Evolutionary conservation across 176 grass and related monocot species (phyloP), one percentile per base, ranked within the genome.

Genomic region (Cenchrus purpureus): DNA sequence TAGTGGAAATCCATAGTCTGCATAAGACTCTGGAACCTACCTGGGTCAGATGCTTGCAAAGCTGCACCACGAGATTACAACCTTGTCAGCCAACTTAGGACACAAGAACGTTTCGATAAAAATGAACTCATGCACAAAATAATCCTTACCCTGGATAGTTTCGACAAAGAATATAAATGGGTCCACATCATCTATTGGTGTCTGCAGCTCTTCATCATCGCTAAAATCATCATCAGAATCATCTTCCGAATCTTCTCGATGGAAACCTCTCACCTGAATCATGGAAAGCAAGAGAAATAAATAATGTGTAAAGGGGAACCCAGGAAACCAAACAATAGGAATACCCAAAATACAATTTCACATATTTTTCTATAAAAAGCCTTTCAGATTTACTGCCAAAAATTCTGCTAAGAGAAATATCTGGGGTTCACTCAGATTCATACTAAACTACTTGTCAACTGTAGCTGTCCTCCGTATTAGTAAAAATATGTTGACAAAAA

Each of bases 91-190:
- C 1, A 68, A 60, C 64, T 68, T 52, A 4, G 4, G 29, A 22
- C 42, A 12, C 82, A 78, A 54, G n/a, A 32, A 51, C 31, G 61
- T 60, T 29, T 67, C 10, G 0, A 37, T 55, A 49, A 49, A 11
- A 77, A 85, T 65, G 7, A 46, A 75, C n/a, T 50, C 15, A 20
- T 14, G 50, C 54, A 68, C 20, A 28, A 62, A 62, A n/a, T 3
- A 59, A 32, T 71, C n/a, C 59, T 34, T 87, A 98, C 96, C 96
- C 85, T 95, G 91, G 68, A 95, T 64, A 8, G 83, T 91, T 85
- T 95, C 96, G 12, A 98, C 87, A 83, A 98, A 98, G 71, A 98
- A 98, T 72, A 98, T 90, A 82, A 98, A 98, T 4, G 91, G 96
- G 29, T 98, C 96, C 50, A 98, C 90, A 72, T 94, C 96, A 89